Evolutionary conservation across 2,329 filamentous ascomycete species (phyloP).

Genomic region (Alternaria gansuensis): DNA sequence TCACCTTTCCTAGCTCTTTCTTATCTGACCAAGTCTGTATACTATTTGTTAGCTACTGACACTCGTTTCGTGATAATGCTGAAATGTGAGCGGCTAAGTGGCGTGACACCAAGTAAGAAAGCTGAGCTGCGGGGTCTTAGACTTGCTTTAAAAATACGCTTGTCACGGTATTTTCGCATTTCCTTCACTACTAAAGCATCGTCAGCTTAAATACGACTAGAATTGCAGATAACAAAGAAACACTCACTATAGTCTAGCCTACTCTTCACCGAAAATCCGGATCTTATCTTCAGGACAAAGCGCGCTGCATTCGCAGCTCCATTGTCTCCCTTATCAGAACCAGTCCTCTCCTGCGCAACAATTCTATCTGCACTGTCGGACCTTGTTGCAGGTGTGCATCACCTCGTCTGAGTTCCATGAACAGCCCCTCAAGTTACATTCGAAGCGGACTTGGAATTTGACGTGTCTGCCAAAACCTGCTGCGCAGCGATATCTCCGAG

Average conservation of each 20-base stretch:
- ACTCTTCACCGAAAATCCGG: background rate
- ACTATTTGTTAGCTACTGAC: conserved; percentile 13
- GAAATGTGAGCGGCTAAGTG: conserved; percentile 14
- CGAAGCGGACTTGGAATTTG: background rate
- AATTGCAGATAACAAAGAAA: background rate
- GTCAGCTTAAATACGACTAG: conserved; percentile 26
- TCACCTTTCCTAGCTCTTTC: conserved; percentile 19
- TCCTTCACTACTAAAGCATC: conserved; percentile 24
- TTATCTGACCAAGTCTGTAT: conserved; percentile 10
- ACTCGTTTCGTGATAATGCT: conserved; percentile 11
- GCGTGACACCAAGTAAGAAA: conserved; percentile 23
- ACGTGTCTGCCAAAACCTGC: background rate
- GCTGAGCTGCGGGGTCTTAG: conserved; percentile 24
- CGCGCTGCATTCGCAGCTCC: background rate
- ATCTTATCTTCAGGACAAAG: background rate
- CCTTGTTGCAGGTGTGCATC: background rate
- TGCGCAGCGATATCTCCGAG: background rate
- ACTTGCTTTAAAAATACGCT: conserved; percentile 18
- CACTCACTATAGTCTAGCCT: conserved; percentile 29
- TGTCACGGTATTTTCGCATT: conserved; percentile 26
- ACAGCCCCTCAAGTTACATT: background rate
- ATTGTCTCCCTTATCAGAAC: background rate
- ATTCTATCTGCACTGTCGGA: background rate
- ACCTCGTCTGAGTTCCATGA: background rate
- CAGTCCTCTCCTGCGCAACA: background rate